These are phyloP conservation scores for Picochlorum costavermella DNA, from an alignment of 139 green algal genomes.

Conservation along the genomic window DNA sequence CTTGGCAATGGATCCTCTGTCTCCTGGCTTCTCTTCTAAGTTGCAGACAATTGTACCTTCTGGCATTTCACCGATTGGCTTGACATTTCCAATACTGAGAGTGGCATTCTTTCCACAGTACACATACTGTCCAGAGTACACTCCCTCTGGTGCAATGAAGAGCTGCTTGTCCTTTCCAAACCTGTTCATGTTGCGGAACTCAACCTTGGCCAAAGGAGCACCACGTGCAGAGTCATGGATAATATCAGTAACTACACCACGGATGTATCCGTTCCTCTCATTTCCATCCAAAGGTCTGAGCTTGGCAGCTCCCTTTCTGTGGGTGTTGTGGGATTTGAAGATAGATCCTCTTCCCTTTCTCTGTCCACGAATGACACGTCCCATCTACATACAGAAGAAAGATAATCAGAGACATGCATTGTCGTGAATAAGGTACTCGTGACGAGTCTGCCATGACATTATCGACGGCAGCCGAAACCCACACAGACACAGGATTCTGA, in stretches of 20 bases:
- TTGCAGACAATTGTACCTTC: slow-evolving; percentile 99
- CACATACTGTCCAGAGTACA: slow-evolving; percentile 96
- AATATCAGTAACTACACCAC: slow-evolving; percentile 93
- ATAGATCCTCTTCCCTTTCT: slow-evolving; percentile 95
- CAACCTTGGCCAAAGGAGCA: slow-evolving; percentile 88
- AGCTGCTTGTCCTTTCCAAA: slow-evolving; percentile 95
- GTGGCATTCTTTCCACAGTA: slow-evolving; percentile 95
- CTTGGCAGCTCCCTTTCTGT: slow-evolving; percentile 92
- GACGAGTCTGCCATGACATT: no score
- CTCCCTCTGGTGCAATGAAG: slow-evolving; percentile 92
- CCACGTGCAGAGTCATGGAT: slow-evolving; percentile 95
- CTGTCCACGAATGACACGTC: slow-evolving; percentile 94
- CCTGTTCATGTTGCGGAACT: slow-evolving; percentile 85
- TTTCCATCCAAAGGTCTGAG: slow-evolving; percentile 73
- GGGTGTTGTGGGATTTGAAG: slow-evolving; percentile 92
- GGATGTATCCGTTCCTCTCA: slow-evolving; percentile 91
- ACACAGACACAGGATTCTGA: no score
- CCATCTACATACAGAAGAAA: slow-evolving; percentile 59
- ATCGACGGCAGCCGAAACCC: no score
- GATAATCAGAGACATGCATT: not conserved
- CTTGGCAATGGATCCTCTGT: slow-evolving; percentile 86
- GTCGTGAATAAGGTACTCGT: no score
- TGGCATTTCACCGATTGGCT: slow-evolving; percentile 93
- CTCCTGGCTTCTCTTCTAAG: slow-evolving; percentile 83
- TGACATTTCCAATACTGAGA: slow-evolving; percentile 93